Conservation (phyloP, 2,329 filamentous ascomycete genomes). For the Pyrenophora graminea region DNA sequence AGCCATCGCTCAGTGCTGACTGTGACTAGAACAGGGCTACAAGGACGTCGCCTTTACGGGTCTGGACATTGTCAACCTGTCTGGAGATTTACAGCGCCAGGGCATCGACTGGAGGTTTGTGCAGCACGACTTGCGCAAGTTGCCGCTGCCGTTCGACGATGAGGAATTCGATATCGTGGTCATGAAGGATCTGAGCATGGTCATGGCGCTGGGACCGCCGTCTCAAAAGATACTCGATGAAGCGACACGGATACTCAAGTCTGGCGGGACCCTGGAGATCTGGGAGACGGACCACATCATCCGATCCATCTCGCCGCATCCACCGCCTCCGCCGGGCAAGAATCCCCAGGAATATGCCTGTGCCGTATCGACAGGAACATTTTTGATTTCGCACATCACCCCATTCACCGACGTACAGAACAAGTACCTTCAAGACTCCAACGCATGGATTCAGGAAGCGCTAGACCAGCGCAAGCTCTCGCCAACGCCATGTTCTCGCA, state of each 20-base stretch:
- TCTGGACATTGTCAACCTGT: conserved; percentile 76
- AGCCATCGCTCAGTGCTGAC: conserved; percentile 1
- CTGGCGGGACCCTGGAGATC: conserved; percentile 79
- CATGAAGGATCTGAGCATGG: conserved; percentile 79
- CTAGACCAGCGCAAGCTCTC: conserved; percentile 72
- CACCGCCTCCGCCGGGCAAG: conserved; percentile 62
- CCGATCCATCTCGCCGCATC: conserved; percentile 80
- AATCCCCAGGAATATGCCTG: conserved; percentile 66
- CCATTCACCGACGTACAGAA: conserved; percentile 82
- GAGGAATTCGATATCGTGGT: conserved; percentile 87
- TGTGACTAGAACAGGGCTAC: conserved; percentile 58
- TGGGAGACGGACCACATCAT: conserved; percentile 90
- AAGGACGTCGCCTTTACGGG: conserved; percentile 77
- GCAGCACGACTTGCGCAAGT: conserved; percentile 78
- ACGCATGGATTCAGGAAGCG: conserved; percentile 77
- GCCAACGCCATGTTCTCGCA: conserved; percentile 75
- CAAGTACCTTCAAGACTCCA: conserved; percentile 80
- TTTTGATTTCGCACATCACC: conserved; percentile 79
- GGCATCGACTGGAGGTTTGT: conserved; percentile 89
- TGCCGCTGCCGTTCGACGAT: conserved; percentile 76
- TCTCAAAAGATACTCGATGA: conserved; percentile 69
- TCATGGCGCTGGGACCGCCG: conserved; percentile 61
- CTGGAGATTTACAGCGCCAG: conserved; percentile 66
- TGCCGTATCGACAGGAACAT: conserved; percentile 74
- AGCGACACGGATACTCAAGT: conserved; percentile 73